Conservation (phyloP, 2,329 filamentous ascomycete species). For the Trichoderma brevicompactum region DNA sequence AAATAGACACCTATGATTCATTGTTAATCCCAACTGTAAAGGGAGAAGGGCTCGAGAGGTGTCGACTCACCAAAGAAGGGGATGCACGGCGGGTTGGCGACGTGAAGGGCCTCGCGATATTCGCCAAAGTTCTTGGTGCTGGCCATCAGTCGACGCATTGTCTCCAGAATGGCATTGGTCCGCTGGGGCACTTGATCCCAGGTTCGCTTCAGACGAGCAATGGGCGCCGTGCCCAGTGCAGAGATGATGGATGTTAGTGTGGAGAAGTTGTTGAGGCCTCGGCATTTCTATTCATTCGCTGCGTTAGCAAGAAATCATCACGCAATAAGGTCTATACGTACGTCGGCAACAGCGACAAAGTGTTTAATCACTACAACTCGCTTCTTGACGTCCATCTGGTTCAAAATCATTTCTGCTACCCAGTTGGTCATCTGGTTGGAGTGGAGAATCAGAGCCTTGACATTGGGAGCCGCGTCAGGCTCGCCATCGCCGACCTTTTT, state of each 20-base stretch:
- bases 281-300: slow-evolving; percentile 74
- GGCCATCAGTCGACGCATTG: slow-evolving; percentile 92
- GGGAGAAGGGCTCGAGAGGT: neutral
- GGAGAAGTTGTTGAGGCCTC: slow-evolving; percentile 91
- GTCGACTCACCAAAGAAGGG: slow-evolving; percentile 82
- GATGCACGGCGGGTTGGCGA: slow-evolving; percentile 94
- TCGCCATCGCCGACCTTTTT: slow-evolving; percentile 86
- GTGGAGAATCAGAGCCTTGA: slow-evolving; percentile 94
- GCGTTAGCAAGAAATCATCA: slow-evolving; percentile 29
- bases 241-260: slow-evolving; percentile 98
- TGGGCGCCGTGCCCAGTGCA: slow-evolving; percentile 89
- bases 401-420: slow-evolving; percentile 98
- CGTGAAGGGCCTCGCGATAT: slow-evolving; percentile 90
- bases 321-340: slow-evolving; percentile 54
- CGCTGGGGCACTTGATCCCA: slow-evolving; percentile 93
- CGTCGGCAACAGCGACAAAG: slow-evolving; percentile 94
- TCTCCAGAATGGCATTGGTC: slow-evolving; percentile 78
- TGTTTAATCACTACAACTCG: slow-evolving; percentile 97
- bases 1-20: slow-evolving; percentile 79
- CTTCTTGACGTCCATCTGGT: slow-evolving; percentile 92
- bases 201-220: slow-evolving; percentile 88
- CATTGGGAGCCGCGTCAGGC: slow-evolving; percentile 85
- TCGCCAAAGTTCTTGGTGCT: slow-evolving; percentile 98
- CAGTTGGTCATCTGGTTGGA: slow-evolving; percentile 99
- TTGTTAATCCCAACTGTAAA: neutral